phyloP scores from a whole-genome alignment of 2,329 filamentous ascomycete genomes.

The Aspergillus hortae region DNA sequence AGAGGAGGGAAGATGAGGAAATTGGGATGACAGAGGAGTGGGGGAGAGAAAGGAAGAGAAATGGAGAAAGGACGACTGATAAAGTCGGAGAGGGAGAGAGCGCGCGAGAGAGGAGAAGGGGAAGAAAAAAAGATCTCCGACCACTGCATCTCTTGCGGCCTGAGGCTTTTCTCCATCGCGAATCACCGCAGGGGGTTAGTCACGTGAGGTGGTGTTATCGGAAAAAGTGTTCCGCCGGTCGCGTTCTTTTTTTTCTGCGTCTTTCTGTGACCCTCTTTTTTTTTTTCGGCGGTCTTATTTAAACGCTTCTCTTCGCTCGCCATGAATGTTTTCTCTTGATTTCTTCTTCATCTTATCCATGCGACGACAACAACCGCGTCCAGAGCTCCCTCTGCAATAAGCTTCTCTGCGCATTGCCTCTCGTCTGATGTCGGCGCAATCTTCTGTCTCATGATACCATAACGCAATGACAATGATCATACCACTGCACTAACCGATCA shows the following conservation, averaged over 20 bases:
- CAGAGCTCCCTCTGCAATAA: too few relatives aligned
- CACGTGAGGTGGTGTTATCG: conserved; percentile 7
- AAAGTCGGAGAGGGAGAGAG: conserved; percentile 1
- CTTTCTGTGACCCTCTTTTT: conserved; percentile 3
- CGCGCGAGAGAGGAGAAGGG: conserved; percentile 1
- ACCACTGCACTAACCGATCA: conserved; percentile 14
- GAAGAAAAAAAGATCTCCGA: conserved; percentile 5
- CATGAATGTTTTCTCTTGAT: conserved; percentile 13
- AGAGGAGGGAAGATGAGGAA: conserved; percentile 23
- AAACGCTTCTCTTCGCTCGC: conserved; percentile 11
- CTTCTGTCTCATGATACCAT: background rate
- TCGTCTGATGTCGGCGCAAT: background rate
- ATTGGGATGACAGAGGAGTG: conserved; percentile 18
- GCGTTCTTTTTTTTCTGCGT: background rate
- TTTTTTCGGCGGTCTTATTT: conserved; percentile 10
- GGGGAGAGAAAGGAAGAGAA: conserved; percentile 20
- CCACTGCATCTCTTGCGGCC: conserved; percentile 3
- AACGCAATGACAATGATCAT: conserved; percentile 2
- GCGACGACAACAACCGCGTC: background rate
- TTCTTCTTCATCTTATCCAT: conserved; percentile 7
- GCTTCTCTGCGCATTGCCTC: too few relatives aligned
- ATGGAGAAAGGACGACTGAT: conserved; percentile 1
- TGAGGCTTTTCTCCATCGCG: conserved; percentile 14
- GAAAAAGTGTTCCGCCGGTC: too few relatives aligned
- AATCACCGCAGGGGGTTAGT: background rate